These are phyloP conservation scores for Globisporangium barbulae DNA, from an alignment of 352 stramenopile genomes.

Conservation along the genomic window DNA sequence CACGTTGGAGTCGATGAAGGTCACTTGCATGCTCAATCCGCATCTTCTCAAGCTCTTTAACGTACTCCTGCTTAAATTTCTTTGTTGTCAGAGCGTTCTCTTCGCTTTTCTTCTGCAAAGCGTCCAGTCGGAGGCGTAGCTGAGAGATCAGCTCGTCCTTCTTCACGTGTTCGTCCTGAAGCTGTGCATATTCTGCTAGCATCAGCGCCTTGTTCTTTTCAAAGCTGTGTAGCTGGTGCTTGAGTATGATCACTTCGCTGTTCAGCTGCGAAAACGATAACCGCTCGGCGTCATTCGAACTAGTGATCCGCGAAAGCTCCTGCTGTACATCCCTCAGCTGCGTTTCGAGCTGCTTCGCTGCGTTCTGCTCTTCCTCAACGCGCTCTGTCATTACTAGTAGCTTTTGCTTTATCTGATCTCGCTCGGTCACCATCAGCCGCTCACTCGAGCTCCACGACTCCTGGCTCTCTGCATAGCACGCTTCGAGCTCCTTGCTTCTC, in stretches of 20 bases:
- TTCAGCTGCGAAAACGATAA: constrained; percentile 30
- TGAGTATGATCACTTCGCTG: constrained; percentile 53
- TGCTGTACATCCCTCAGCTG: constrained; percentile 45
- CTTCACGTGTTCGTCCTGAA: constrained; percentile 34
- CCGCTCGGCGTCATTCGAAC: constrained; percentile 34
- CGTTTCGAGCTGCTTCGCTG: constrained; percentile 36
- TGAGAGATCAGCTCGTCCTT: constrained; percentile 29
- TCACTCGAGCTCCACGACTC: constrained; percentile 34
- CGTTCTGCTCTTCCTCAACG: constrained; percentile 34
- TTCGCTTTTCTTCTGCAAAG: constrained; percentile 38
- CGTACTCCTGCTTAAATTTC: constrained; percentile 44
- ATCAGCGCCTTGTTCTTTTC: constrained; percentile 45
- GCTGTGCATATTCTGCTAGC: constrained; percentile 33
- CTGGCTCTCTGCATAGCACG: constrained; percentile 28
- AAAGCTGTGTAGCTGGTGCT: constrained; percentile 41
- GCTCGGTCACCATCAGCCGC: constrained; percentile 33
- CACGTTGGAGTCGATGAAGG: constrained; percentile 40
- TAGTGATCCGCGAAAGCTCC: constrained; percentile 39
- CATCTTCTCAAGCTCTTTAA: constrained; percentile 43
- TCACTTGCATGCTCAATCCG: constrained; percentile 32
- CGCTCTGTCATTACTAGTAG: constrained; percentile 34
- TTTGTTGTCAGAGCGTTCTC: constrained; percentile 27
- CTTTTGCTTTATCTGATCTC: constrained; percentile 55
- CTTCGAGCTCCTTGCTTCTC: constrained; percentile 42
- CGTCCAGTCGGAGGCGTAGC: constrained; percentile 29